These are phyloP conservation scores for Fusarium secorum DNA, from an alignment of 2,329 filamentous ascomycete genomes.

Conservation along the genomic window DNA sequence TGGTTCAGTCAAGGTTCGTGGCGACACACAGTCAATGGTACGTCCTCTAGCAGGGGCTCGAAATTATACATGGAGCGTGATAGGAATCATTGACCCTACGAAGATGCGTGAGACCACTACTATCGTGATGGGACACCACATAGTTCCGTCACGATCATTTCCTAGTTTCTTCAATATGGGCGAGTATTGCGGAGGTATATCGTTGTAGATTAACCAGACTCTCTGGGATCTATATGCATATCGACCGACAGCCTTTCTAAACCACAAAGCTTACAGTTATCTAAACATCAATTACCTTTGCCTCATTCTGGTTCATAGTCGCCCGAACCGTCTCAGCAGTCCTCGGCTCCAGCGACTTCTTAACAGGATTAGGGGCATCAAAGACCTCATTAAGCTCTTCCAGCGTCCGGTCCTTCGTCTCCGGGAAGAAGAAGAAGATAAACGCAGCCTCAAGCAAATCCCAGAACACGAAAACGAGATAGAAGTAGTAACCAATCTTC, in stretches of 20 bases:
- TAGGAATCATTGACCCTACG: rapidly evolving
- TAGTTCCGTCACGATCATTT: background rate
- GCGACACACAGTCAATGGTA: background rate
- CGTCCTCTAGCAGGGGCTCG: too few relatives aligned
- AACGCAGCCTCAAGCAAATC: constrained; percentile 51
- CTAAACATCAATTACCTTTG: constrained; percentile 7
- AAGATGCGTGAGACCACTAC: too few relatives aligned
- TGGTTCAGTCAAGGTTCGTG: too few relatives aligned
- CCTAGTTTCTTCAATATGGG: background rate
- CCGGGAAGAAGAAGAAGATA: constrained; percentile 60
- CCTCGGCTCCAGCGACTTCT: constrained; percentile 30
- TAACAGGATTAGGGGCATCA: constrained; percentile 27
- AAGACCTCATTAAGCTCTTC: constrained; percentile 54
- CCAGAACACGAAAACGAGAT: constrained; percentile 55
- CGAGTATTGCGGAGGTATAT: too few relatives aligned
- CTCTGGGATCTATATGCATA: background rate
- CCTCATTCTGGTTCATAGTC: constrained; percentile 9
- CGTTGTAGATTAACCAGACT: background rate
- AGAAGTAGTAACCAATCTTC: constrained; percentile 55
- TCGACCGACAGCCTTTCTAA: rapidly evolving
- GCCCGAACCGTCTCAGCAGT: constrained; percentile 26
- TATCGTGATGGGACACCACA: rapidly evolving
- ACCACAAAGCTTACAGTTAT: too few relatives aligned
- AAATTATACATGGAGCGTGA: background rate
- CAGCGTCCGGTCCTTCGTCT: constrained; percentile 56